Base-by-base conservation (phyloP, 2,329 filamentous ascomycete species). In the Talaromyces sp. region DNA sequence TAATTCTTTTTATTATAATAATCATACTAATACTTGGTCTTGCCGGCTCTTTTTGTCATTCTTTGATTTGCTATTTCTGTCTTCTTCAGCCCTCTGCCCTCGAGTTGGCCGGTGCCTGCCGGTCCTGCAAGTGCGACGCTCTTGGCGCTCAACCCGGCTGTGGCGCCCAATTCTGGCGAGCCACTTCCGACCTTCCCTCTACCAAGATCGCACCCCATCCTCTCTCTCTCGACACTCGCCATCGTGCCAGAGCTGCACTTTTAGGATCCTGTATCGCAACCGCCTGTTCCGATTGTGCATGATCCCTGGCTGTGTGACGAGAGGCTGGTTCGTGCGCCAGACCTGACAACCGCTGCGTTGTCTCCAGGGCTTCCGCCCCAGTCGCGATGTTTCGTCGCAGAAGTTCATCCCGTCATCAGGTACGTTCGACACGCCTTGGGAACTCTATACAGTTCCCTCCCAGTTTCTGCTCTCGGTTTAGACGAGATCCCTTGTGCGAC, bases 321-420 rank as follows among this genome's bases (percentile, higher is more conserved):
- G 42, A 49, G 57, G 32, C 28, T 51, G 57, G 51, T 56, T 56
- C 54, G 30, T 36, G 25, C 32, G 54, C 32, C 32, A 58, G 22
- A 22, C 19, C 56, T 32, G 22, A n/a, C 39, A 32, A 49, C 17
- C 54, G 54, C 30, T 32, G 57, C 33, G 49, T 57, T 58, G 57
- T 63, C 57, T 25, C 27, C 51, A 47, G 55, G 39, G 33, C 58
- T 33, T 28, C 55, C 47, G 58, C 55, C 58, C 51, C 33, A 44
- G 55, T 32, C 62, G 55, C 62, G 51, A 64, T 64, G 62, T 64
- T 64, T 59, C 62, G 59, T 58, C 62, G 62, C 60, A 62, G 60
- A 60, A 64, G 60, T 49, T 62, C 62, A n/a, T 62, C 62, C 59
- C 62, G 62, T 36, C 62, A 64, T 60, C 62, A 64, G 60, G 62